Conservation (phyloP, 208 protist genomes). For the Trypanosoma vivax region DNA sequence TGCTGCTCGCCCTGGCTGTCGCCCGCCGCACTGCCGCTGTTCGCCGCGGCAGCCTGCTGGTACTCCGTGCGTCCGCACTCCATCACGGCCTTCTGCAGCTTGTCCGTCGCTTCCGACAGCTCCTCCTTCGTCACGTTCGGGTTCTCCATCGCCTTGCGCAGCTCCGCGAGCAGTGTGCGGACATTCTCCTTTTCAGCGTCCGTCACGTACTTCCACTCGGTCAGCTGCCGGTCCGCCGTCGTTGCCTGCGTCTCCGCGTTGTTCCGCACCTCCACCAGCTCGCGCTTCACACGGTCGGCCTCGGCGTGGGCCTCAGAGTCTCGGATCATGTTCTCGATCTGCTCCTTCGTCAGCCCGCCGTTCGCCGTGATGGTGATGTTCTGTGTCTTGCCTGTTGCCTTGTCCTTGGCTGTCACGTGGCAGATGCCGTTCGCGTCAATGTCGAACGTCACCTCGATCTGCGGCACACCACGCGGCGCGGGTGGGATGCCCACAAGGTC, state of each 20-base stretch:
- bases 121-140: conserved; percentile 63
- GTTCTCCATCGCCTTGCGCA: conserved; percentile 67
- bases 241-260: conserved; percentile 65
- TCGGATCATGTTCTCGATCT: conserved; percentile 87
- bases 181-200: conserved; percentile 71
- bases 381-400: conserved; percentile 93
- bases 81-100: conserved; percentile 84
- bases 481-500: conserved; percentile 90
- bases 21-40: conserved; percentile 22
- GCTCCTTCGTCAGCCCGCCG: conserved; percentile 66
- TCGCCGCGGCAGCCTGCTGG: conserved; percentile 58
- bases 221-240: conserved; percentile 67
- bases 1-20: conserved; percentile 20
- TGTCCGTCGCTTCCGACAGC: conserved; percentile 38
- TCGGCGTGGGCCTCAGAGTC: conserved; percentile 79
- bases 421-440: conserved; percentile 98
- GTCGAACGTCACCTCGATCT: conserved; percentile 98
- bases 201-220: conserved; percentile 82
- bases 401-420: conserved; percentile 96
- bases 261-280: conserved; percentile 80
- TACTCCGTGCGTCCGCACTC: conserved; percentile 72
- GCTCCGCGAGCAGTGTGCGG: conserved; percentile 34
- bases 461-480: conserved; percentile 59
- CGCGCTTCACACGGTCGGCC: conserved; percentile 64
- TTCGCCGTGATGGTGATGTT: conserved; percentile 93